Evolutionary conservation across 2,329 filamentous ascomycete genomes (phyloP).

Genomic region (Colletotrichum sp.): DNA sequence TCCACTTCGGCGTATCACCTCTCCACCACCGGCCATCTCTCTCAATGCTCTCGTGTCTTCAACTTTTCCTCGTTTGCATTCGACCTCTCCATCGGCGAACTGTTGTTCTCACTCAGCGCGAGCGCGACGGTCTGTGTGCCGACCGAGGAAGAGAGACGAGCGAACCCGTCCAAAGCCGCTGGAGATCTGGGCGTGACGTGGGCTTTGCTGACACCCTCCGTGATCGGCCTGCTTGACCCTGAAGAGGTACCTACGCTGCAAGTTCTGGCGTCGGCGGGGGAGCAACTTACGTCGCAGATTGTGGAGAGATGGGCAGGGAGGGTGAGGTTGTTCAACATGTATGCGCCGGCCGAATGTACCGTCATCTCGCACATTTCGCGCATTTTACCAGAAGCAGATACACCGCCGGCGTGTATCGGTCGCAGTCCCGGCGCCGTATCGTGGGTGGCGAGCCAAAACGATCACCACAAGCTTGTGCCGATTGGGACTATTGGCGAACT

Average conservation of each 20-base stretch:
- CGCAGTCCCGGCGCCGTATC: not conserved
- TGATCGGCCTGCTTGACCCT: slow-evolving; percentile 41
- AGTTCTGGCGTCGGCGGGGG: slow-evolving; percentile 35
- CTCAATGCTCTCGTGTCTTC: slow-evolving; percentile 39
- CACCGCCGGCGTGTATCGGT: not conserved
- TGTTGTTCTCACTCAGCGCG: slow-evolving; percentile 36
- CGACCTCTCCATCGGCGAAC: slow-evolving; percentile 38
- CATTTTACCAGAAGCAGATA: not conserved
- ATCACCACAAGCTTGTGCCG: slow-evolving; percentile 7
- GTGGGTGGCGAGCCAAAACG: slow-evolving; percentile 27
- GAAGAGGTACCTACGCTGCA: slow-evolving; percentile 37
- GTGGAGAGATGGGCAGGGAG: slow-evolving; percentile 23
- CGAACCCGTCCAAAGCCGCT: slow-evolving; percentile 2
- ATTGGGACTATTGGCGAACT: not conserved
- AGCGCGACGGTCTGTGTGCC: slow-evolving; percentile 47
- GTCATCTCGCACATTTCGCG: not conserved
- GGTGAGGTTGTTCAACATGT: slow-evolving; percentile 25
- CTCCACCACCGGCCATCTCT: slow-evolving; percentile 41
- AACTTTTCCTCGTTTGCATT: slow-evolving; percentile 39
- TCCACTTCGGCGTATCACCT: slow-evolving; percentile 27
- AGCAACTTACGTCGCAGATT: slow-evolving; percentile 25
- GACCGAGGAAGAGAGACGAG: slow-evolving; percentile 36
- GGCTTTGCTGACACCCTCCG: not conserved
- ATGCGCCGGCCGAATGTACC: slow-evolving; percentile 29
- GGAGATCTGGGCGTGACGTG: not conserved